Evolutionary conservation across 1,139 yeast genomes (phyloP), one percentile per base, ranked within the genome.

Genomic region (Yamadazyma epiphylla): DNA sequence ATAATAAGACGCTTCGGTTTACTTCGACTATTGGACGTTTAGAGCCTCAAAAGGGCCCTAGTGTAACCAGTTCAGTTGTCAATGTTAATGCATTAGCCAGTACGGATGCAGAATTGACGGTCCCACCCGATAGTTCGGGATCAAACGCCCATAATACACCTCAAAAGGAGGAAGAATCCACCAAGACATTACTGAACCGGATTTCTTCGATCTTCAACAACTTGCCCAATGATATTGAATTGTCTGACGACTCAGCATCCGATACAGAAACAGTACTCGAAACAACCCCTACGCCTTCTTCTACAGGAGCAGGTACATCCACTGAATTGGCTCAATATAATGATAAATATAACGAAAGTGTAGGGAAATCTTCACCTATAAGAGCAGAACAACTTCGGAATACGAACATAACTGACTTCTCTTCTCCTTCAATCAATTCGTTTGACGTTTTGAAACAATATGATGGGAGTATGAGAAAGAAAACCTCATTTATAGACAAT

Each of bases 221-320:
- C 29, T 46, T 69, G 10, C 75, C 75, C 8, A 69, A 69, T 41
- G 75, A 69, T 46, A 66, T 69, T 31, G 74, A 68, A 37, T 44
- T 69, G 6, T 65, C 73, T 0, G 75, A 69, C 34, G 74, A 68
- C 42, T 64, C 72, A 3, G 73, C 70, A 5, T 63, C 70, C 3
- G 74, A 67, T 30, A 45, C 50, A 29, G 74, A 67, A 26, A 59
- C 70, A 1, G 50, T 61, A 5, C 33, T 29, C 20, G 40, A 39
- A 3, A 21, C n/a, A 21, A 8, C 13, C 24, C 13, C 13, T 22
- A 19, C 11, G 17, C 22, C 5, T 14, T 12, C 17, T 16, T 21
- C 11, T 24, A 13, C 10, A 21, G 10, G 7, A 12, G 6, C 19
- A 16, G 15, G 6, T 9, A 21, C 13, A 6, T 6, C 6, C 6